Evolutionary conservation across 148 eudicot species (phyloP).

Genomic region (Rhododendron mucronatum): DNA sequence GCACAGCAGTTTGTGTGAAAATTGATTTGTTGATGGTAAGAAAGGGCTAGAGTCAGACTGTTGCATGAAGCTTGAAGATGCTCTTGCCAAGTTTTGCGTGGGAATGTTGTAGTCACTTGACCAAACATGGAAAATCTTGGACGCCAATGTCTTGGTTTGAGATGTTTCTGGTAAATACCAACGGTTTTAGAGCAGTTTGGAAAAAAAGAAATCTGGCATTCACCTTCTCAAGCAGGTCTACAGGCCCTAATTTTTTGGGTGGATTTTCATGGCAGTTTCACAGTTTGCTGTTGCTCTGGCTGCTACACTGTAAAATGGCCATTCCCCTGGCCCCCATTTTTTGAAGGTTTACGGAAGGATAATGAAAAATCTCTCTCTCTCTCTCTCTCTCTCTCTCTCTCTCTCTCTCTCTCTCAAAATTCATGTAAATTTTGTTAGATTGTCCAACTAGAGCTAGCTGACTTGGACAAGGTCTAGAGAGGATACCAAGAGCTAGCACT

Average conservation of each 20-base stretch:
- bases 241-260: background rate
- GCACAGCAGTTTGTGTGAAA: background rate
- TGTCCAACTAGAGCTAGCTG: background rate
- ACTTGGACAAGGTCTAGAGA: background rate
- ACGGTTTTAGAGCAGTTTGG: background rate
- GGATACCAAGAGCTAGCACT: constrained; percentile 1
- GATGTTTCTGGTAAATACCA: background rate
- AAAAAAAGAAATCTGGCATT: background rate
- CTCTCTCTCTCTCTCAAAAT: background rate
- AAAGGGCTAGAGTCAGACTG: background rate
- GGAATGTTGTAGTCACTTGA: background rate
- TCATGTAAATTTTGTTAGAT: constrained; percentile 6
- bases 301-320: constrained; percentile 4
- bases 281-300: background rate
- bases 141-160: background rate
- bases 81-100: background rate
- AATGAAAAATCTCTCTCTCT: background rate
- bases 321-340: background rate
- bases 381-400: background rate
- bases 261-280: background rate
- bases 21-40: background rate
- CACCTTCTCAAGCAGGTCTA: background rate
- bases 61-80: constrained; percentile 7
- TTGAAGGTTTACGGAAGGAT: background rate
- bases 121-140: background rate